Conservation (phyloP, 305 asterid species). For the Nicotiana rustica region DNA sequence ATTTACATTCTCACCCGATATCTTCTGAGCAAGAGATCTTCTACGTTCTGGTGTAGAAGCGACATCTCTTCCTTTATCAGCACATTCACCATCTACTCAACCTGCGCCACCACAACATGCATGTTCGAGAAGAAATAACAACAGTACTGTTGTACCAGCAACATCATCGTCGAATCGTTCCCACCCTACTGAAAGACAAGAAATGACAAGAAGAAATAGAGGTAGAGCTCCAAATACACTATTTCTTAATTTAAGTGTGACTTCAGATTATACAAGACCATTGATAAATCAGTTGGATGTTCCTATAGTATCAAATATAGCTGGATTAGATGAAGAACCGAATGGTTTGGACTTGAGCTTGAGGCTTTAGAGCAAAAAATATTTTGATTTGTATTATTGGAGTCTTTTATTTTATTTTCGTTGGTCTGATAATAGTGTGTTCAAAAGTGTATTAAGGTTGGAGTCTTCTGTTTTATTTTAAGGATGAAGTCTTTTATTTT, state of each 20-base stretch:
- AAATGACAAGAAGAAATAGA: not conserved
- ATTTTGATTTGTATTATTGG: not conserved
- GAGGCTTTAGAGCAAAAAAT: not conserved
- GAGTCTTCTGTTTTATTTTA: not conserved
- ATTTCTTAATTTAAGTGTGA: not conserved
- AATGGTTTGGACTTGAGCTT: slow-evolving; percentile 18
- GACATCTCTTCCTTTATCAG: no score
- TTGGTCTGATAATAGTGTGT: no score
- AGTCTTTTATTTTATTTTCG: no score
- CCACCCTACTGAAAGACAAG: not conserved
- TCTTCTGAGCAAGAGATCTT: not conserved
- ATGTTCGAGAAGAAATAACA: not conserved
- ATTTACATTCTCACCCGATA: no score
- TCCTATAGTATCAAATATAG: not conserved
- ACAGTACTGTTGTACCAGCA: not conserved
- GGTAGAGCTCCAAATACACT: not conserved
- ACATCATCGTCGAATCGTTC: not conserved
- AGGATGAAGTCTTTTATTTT: no score
- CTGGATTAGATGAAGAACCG: not conserved
- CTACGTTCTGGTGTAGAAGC: no score
- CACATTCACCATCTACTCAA: no score
- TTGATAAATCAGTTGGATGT: slow-evolving; percentile 23
- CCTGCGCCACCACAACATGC: no score
- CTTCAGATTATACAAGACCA: not conserved
- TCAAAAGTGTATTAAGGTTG: not conserved